Base-by-base conservation (phyloP, 495 filamentous ascomycete genomes). In the Podospora australis region DNA sequence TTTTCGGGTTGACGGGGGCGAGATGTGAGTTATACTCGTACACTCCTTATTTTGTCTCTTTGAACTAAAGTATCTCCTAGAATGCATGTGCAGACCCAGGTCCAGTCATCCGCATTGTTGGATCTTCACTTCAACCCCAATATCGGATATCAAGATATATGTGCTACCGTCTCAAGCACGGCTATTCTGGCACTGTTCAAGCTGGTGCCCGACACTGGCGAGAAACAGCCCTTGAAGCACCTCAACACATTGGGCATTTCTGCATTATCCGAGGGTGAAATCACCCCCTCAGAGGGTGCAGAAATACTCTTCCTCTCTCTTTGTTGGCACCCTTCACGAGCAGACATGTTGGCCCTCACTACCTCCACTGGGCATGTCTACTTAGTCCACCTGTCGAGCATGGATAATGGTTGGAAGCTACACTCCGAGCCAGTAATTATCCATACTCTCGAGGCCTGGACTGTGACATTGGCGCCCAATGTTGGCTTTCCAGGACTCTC, bases 41-140 rank as follows among this genome's bases (percentile, higher is more conserved):
- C 10, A 36, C 25, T 40, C 10, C 22, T 39, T n/a, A 17, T 36
- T 8, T 13, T 4, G n/a, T 6, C 20, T 5, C 9, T 1, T 19
- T 44, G 46, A 26, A 44, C 11, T n/a, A n/a, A n/a, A n/a, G 10
- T 48, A 6, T n/a, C 22, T 26, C 30, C 28, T 44, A 73, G 71
- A 60, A 56, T 53, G 1, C 63, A 59, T 40, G 34, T 73, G 20
- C 72, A 80, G 49, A 79, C 73, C 1, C 44, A 83, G 22, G 61
- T 71, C 2, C 74, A 81, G 26, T 75, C 75, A 32, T 84, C 78
- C 54, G 89, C 88, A 17, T 73, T 96, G 19, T 79, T 97, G 35
- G 91, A 97, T 60, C 74, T 96, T 19, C 85, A 87, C 49, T 96
- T 96, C 64, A 80, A 82, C 49, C 82, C 80, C 6, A 60, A 67